phyloP scores from a whole-genome alignment of 169 alveolate genomes.

The Perkinsus olseni region DNA sequence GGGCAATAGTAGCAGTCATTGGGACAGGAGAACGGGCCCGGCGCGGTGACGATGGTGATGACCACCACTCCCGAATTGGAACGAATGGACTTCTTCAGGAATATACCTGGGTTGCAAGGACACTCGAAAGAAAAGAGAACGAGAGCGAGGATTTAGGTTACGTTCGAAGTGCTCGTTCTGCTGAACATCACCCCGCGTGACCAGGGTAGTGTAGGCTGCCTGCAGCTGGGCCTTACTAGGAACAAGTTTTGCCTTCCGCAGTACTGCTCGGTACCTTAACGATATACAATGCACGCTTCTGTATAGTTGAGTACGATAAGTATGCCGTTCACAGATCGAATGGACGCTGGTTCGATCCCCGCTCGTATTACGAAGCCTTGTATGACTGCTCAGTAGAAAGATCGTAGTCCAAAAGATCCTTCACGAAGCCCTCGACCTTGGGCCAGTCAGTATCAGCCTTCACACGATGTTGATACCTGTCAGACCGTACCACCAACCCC shows the following conservation, averaged over 20 bases:
- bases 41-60: slow-evolving; percentile 84
- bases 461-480: background rate
- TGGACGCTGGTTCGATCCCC: background rate
- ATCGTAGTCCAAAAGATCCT: background rate
- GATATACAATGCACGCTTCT: too few species aligned
- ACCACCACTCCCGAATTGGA: slow-evolving; percentile 83
- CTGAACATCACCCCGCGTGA: background rate
- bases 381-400: background rate
- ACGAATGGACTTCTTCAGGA: slow-evolving; percentile 59
- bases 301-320: background rate
- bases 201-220: background rate
- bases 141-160: background rate
- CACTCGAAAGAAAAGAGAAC: background rate
- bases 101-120: background rate
- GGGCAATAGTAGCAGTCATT: slow-evolving; percentile 84
- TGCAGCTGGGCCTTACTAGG: background rate
- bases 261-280: background rate
- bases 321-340: background rate
- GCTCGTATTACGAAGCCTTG: background rate
- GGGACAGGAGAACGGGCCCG: slow-evolving; percentile 83
- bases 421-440: background rate
- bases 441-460: background rate
- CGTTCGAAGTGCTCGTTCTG: background rate
- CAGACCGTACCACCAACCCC: background rate
- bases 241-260: background rate